A percentile compares a stretch with the other conserved stretches of the same genome.
phyloP scores from a whole-genome alignment of 768 basidiomycete genomes.

The Boletus sp. region DNA sequence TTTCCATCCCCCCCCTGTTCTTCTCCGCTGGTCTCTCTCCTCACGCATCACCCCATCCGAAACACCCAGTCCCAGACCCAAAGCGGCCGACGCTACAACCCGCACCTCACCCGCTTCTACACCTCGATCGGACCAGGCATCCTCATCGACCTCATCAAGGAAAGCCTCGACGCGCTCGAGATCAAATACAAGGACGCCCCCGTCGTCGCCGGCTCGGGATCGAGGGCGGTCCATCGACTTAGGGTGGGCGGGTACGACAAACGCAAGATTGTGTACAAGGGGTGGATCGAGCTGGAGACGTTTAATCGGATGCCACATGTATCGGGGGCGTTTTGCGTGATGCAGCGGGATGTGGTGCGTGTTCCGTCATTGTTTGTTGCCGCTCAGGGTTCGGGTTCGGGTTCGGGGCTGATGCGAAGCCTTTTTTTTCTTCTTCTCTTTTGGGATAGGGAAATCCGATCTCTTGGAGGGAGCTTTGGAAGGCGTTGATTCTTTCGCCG shows the following conservation, averaged over 20 bases:
- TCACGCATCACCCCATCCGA: background rate
- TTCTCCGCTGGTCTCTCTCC: background rate
- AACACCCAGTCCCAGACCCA: slow-evolving; percentile 74
- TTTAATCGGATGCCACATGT: slow-evolving; percentile 48
- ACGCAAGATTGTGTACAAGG: slow-evolving; percentile 63
- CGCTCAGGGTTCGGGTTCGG: background rate
- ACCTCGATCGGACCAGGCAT: slow-evolving; percentile 51
- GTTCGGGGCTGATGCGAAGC: background rate
- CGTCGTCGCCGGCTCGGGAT: slow-evolving; percentile 6
- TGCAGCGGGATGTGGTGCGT: slow-evolving; percentile 66
- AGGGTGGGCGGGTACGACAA: slow-evolving; percentile 69
- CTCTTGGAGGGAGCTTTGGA: slow-evolving; percentile 78
- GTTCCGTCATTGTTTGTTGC: background rate
- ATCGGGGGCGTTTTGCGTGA: slow-evolving; percentile 63
- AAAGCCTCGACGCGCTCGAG: slow-evolving; percentile 45
- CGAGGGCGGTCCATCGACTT: slow-evolving; percentile 33
- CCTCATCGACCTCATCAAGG: slow-evolving; percentile 52
- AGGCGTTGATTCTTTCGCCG: slow-evolving; percentile 49
- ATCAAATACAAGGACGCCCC: slow-evolving; percentile 49
- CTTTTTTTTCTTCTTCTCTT: background rate
- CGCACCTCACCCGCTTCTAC: slow-evolving; percentile 81
- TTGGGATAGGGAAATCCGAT: slow-evolving; percentile 64
- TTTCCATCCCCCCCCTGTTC: background rate
- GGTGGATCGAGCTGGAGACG: slow-evolving; percentile 68
- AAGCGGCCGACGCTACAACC: slow-evolving; percentile 65